phyloP scores from a whole-genome alignment of 164 flowering plant genomes.

The Kingdonia uniflora region DNA sequence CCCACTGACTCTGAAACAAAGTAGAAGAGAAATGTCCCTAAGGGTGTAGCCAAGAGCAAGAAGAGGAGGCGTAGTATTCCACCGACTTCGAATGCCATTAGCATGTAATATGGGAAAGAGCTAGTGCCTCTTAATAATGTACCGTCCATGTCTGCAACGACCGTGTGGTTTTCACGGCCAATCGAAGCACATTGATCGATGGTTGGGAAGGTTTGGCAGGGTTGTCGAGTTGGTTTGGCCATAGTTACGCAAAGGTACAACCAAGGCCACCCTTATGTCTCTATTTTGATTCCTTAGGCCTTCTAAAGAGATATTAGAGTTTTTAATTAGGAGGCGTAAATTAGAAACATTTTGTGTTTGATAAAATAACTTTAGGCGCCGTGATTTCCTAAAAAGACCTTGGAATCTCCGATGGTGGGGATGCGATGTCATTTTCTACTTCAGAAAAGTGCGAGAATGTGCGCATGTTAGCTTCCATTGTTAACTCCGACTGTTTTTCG shows the following conservation, averaged over 20 bases:
- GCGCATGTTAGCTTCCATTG: too few species aligned
- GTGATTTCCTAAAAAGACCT: neutral
- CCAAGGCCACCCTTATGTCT: slow-evolving; percentile 9
- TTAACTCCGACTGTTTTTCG: neutral
- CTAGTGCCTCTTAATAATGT: slow-evolving; percentile 24
- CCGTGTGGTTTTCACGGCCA: slow-evolving; percentile 10
- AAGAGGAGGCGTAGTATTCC: slow-evolving; percentile 23
- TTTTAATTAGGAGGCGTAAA: neutral
- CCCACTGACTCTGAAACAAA: slow-evolving; percentile 25
- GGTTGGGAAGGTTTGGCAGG: slow-evolving; percentile 8
- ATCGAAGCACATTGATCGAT: neutral
- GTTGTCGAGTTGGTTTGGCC: slow-evolving; percentile 9
- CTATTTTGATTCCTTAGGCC: neutral
- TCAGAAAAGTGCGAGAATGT: too few species aligned
- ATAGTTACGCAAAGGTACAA: too few species aligned
- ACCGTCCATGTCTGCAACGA: slow-evolving; percentile 36
- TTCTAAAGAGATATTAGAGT: neutral
- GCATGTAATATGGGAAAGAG: slow-evolving; percentile 32
- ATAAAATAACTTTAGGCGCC: neutral
- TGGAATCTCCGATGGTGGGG: neutral
- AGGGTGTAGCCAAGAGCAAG: slow-evolving; percentile 22
- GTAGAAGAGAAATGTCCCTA: slow-evolving; percentile 21
- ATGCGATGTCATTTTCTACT: too few species aligned
- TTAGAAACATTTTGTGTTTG: neutral
- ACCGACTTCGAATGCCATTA: slow-evolving; percentile 30